Conservation (phyloP, 83 land plant species). For the Diphasiastrum complanatum region DNA sequence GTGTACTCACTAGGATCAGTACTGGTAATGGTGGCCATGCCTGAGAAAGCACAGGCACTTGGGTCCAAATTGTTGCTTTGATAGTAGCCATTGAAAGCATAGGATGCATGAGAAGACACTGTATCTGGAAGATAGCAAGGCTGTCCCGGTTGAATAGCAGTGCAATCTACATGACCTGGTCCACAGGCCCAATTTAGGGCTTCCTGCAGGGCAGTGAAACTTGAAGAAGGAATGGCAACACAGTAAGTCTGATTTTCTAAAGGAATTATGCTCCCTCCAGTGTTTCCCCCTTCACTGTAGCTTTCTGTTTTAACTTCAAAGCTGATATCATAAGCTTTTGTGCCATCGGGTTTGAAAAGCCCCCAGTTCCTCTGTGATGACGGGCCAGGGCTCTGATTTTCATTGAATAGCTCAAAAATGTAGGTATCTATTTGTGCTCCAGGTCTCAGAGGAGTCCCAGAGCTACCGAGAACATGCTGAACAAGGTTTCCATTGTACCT, state of each 20-base stretch:
- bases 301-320: too few species aligned
- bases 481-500: constrained; percentile 6
- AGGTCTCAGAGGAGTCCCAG: constrained; percentile 6
- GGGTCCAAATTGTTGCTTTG: background rate
- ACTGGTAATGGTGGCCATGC: background rate
- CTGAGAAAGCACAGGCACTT: background rate
- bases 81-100: constrained; percentile 7
- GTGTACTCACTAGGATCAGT: constrained; percentile 3
- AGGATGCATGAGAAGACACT: constrained; percentile 1
- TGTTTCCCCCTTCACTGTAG: background rate
- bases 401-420: constrained; percentile 8
- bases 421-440: background rate
- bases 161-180: background rate
- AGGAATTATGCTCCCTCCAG: too few species aligned
- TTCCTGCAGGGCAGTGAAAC: background rate
- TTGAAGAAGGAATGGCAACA: background rate
- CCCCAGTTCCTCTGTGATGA: constrained; percentile 2
- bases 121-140: background rate
- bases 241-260: constrained; percentile 9
- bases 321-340: background rate
- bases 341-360: background rate
- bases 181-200: constrained; percentile 10
- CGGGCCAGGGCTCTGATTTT: constrained; percentile 5
- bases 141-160: background rate
- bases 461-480: background rate